A percentile compares a stretch with the other conserved stretches of the same genome.
Evolutionary conservation across 805 yeast genomes (phyloP).

Genomic region (Candida nemodendra): DNA sequence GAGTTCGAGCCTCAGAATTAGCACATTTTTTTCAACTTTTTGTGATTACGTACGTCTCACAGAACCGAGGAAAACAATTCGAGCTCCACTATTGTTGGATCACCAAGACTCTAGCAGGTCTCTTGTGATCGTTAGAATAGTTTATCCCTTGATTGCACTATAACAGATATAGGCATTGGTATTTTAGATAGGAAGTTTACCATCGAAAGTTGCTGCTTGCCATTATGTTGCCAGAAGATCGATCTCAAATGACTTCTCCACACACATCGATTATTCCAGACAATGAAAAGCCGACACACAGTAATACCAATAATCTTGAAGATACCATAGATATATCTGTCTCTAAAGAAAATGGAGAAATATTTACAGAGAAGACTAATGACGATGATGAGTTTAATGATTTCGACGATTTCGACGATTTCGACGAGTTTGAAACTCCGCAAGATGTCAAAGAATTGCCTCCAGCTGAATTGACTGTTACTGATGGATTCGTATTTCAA

Average conservation of each 20-base stretch:
- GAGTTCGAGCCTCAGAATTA: conserved; percentile 29
- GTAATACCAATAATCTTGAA: background rate
- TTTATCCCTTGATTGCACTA: too few species aligned
- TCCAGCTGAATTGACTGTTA: background rate
- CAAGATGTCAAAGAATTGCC: background rate
- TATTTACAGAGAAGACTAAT: conserved; percentile 18
- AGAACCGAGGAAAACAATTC: too few species aligned
- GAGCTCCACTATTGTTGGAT: too few species aligned
- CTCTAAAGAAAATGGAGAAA: conserved; percentile 8
- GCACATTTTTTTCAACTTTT: conserved; percentile 21
- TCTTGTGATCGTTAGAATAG: too few species aligned
- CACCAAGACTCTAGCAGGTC: too few species aligned
- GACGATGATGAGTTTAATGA: conserved; percentile 21
- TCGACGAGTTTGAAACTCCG: conserved; percentile 14
- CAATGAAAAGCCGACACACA: background rate
- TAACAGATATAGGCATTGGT: too few species aligned
- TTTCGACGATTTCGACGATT: conserved; percentile 20
- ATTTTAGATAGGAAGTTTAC: too few species aligned
- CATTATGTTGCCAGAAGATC: too few species aligned
- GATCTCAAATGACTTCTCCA: too few species aligned
- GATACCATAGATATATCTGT: background rate
- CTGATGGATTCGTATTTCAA: conserved; percentile 1
- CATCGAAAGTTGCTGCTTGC: too few species aligned
- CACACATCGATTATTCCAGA: too few species aligned
- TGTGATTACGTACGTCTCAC: too few species aligned